phyloP scores from a whole-genome alignment of 202 grass and related monocot species.

The Cymbopogon flexuosus region DNA sequence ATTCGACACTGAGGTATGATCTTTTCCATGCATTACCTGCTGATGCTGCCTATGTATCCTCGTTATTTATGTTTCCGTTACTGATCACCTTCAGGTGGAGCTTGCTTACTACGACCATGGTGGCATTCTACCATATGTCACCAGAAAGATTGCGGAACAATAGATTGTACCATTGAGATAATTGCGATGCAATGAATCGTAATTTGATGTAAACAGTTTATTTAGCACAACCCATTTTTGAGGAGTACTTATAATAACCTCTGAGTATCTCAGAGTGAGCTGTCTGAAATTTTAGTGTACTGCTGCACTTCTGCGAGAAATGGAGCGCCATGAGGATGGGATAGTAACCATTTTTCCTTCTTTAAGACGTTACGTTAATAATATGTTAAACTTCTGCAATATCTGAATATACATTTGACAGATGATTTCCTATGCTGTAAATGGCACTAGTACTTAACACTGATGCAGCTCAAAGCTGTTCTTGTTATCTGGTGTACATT shows the following conservation, averaged over 20 bases:
- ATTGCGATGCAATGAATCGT: slow-evolving; percentile 29
- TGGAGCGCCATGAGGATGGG: neutral
- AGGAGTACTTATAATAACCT: slow-evolving; percentile 39
- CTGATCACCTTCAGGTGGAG: slow-evolving; percentile 57
- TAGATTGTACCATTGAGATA: slow-evolving; percentile 36
- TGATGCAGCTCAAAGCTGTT: neutral
- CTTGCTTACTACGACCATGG: slow-evolving; percentile 87
- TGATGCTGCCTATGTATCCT: neutral
- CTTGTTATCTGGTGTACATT: neutral
- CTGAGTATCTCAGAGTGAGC: slow-evolving; percentile 24
- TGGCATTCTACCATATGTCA: slow-evolving; percentile 87
- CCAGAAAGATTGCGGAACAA: slow-evolving; percentile 55
- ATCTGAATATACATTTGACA: slow-evolving; percentile 7
- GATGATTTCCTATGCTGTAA: slow-evolving; percentile 15
- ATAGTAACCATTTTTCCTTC: neutral
- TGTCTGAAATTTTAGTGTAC: slow-evolving; percentile 36
- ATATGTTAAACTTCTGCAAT: slow-evolving; percentile 9
- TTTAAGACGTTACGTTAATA: slow-evolving; percentile 18
- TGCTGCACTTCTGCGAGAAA: neutral
- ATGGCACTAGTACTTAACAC: neutral
- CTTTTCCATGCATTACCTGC: neutral
- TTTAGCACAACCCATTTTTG: slow-evolving; percentile 41
- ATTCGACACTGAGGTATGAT: slow-evolving; percentile 83
- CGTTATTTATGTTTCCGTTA: neutral
- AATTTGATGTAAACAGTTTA: slow-evolving; percentile 43